Evolutionary conservation across 2,329 filamentous ascomycete species (phyloP).

Genomic region (Aspergillus aculeatinus): DNA sequence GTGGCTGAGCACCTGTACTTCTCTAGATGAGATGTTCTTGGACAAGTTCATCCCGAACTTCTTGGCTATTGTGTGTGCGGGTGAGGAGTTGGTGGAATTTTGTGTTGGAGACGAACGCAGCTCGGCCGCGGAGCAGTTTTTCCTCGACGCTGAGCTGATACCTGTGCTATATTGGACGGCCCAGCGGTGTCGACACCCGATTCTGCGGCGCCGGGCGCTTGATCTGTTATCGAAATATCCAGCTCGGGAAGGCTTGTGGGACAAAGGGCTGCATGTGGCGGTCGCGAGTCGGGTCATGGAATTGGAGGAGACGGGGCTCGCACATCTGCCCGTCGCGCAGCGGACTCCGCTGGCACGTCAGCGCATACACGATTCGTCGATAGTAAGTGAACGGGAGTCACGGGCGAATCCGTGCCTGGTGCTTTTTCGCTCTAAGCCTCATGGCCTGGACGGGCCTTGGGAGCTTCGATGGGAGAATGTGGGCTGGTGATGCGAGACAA

Average conservation of each 20-base stretch:
- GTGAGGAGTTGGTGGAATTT: neutral
- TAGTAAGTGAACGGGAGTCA: neutral
- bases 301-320: neutral
- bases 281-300: neutral
- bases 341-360: neutral
- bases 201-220: neutral
- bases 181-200: neutral
- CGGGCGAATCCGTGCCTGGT: neutral
- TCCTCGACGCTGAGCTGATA: neutral
- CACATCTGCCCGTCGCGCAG: neutral
- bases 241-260: neutral
- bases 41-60: neutral
- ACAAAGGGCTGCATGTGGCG: neutral
- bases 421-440: neutral
- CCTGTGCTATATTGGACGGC: neutral
- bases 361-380: neutral
- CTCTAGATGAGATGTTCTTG: neutral
- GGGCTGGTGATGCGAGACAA: neutral
- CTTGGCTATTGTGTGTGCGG: neutral
- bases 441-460: neutral
- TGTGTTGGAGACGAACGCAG: neutral
- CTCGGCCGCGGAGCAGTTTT: neutral
- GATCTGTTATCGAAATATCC: neutral
- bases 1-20: neutral
- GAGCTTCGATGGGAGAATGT: neutral